Conservation (phyloP, 768 basidiomycete genomes). For the Auriscalpium vulgare region DNA sequence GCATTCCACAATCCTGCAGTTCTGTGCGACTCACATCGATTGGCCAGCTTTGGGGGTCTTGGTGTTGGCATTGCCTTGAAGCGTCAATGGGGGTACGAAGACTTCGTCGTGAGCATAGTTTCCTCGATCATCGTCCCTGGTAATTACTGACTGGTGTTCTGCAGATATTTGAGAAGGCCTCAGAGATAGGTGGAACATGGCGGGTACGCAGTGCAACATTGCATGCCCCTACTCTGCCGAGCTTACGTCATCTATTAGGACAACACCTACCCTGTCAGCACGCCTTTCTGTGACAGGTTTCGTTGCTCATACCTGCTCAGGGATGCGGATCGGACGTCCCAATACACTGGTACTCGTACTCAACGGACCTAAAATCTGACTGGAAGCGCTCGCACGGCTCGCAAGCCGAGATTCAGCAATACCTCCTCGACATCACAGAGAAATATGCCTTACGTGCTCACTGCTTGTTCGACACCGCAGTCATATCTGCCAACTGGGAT, state of each 20-base stretch:
- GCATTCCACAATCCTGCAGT: not conserved
- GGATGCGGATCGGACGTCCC: not conserved
- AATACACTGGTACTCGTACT: not conserved
- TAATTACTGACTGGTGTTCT: not conserved
- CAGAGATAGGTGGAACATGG: constrained; percentile 3
- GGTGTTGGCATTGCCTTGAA: not conserved
- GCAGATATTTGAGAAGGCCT: not conserved
- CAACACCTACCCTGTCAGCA: constrained; percentile 1
- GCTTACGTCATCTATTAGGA: not conserved
- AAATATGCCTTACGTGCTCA: not conserved
- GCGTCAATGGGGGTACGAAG: not conserved
- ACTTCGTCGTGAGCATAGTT: not conserved
- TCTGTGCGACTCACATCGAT: not conserved
- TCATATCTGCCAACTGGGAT: not conserved
- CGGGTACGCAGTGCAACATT: not conserved
- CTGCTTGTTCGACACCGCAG: not conserved
- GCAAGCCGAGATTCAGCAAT: not conserved
- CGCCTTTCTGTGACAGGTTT: not conserved
- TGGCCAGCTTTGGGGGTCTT: not conserved
- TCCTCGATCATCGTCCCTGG: not conserved
- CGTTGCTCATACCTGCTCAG: not conserved
- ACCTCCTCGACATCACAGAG: not conserved
- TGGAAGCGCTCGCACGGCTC: not conserved
- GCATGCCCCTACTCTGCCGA: too few relatives aligned
- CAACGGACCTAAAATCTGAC: not conserved